A percentile compares a stretch with the other conserved stretches of the same genome.
phyloP scores from a whole-genome alignment of 305 asterid species.

The Stenogyne calaminthoides region DNA sequence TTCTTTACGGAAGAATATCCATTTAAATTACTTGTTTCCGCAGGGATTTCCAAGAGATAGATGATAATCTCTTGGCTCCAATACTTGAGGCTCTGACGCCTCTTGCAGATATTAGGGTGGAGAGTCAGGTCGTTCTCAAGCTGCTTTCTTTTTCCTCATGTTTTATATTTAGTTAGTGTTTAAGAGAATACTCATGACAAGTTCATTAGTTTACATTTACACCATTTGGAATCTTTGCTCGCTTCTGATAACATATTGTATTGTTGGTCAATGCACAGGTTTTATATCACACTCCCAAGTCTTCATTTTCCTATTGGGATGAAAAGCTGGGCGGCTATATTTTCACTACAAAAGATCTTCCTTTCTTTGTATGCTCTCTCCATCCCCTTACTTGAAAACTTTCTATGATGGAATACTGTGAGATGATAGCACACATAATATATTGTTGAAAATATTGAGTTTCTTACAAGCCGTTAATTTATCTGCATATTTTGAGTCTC shows the following conservation, averaged over 20 bases:
- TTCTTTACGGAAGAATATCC: not conserved
- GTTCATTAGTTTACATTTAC: conserved; percentile 1
- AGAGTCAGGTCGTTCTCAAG: conserved; percentile 73
- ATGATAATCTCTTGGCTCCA: conserved; percentile 71
- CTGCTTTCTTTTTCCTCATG: not conserved
- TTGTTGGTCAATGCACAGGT: conserved; percentile 53
- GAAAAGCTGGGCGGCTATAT: conserved; percentile 59
- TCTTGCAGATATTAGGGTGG: conserved; percentile 79
- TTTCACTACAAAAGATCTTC: conserved; percentile 83
- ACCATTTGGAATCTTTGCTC: conserved; percentile 24
- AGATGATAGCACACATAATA: conserved; percentile 1
- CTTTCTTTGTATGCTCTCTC: conserved; percentile 79
- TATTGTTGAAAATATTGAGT: not conserved
- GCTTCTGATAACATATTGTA: conserved; percentile 7
- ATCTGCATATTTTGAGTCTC: conserved; percentile 23
- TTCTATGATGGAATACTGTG: conserved; percentile 10
- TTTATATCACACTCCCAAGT: conserved; percentile 90
- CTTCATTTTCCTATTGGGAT: conserved; percentile 83
- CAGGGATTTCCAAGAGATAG: conserved; percentile 88
- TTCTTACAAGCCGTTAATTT: conserved; percentile 17
- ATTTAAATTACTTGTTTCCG: conserved; percentile 23
- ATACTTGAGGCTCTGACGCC: conserved; percentile 67
- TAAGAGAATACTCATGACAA: not conserved
- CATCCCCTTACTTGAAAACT: conserved; percentile 23
- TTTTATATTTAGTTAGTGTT: conserved; percentile 13